phyloP scores from a whole-genome alignment of 192 early-diverging fungal species.

The Backusella parvicylindrica region DNA sequence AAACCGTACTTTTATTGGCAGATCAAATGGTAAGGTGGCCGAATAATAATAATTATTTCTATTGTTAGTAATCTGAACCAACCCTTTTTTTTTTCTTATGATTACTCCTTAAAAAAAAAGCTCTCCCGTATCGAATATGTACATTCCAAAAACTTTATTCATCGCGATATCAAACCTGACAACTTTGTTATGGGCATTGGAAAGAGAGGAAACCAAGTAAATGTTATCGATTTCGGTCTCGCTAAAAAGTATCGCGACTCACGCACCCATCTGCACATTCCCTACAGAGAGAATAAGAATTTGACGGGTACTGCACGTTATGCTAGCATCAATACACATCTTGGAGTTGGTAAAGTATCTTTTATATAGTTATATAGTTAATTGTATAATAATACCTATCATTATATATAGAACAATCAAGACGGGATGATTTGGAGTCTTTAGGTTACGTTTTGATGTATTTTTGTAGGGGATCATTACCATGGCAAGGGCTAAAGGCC shows the following conservation, averaged over 20 bases:
- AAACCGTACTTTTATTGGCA: conserved; percentile 82
- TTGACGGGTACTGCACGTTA: conserved; percentile 88
- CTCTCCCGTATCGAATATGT: conserved; percentile 67
- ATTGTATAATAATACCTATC: too few species aligned
- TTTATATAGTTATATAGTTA: too few species aligned
- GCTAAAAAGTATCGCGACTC: conserved; percentile 86
- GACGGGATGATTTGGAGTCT: conserved; percentile 86
- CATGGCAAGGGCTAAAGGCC: conserved; percentile 91
- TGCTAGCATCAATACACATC: conserved; percentile 83
- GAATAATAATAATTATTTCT: not conserved
- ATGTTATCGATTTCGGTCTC: conserved; percentile 88
- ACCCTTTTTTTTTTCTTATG: not conserved
- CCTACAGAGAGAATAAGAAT: conserved; percentile 90
- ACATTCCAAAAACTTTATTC: conserved; percentile 82
- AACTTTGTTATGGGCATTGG: conserved; percentile 90
- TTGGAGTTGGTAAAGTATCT: conserved; percentile 56
- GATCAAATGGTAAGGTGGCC: conserved; percentile 85
- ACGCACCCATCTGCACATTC: conserved; percentile 80
- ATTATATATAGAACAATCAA: conserved; percentile 66
- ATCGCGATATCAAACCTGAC: conserved; percentile 86
- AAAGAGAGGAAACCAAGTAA: conserved; percentile 77
- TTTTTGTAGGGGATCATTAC: conserved; percentile 82
- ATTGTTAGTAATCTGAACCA: not conserved
- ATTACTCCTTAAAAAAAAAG: conserved; percentile 16
- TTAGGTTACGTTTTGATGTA: conserved; percentile 88